These are phyloP conservation scores for Cercospora sp. DNA, from an alignment of 2,329 filamentous ascomycete species.

Conservation along the genomic window DNA sequence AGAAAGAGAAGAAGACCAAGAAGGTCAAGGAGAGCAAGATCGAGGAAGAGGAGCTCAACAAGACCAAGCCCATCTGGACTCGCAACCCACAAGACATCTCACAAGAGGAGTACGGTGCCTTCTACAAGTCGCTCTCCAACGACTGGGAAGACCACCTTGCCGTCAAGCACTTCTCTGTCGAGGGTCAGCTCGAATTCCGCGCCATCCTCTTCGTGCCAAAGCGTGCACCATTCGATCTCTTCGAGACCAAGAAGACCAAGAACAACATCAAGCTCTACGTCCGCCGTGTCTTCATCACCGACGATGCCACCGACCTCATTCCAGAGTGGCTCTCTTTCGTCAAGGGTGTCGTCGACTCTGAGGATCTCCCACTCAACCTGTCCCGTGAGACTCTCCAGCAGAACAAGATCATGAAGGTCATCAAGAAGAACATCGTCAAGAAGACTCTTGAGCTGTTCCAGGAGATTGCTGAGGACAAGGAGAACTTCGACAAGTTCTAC, in stretches of 20 bases:
- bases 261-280: constrained; percentile 99
- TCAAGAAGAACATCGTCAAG: constrained; percentile 99
- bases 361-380: constrained; percentile 98
- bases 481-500: constrained; percentile 99
- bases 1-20: constrained; percentile 97
- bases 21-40: constrained; percentile 98
- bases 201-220: constrained; percentile 99
- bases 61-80: constrained; percentile 99
- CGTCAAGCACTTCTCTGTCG: constrained; percentile 99
- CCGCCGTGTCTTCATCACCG: constrained; percentile 99
- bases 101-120: constrained; percentile 94
- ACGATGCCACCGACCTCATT: constrained; percentile 97
- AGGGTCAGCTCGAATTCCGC: constrained; percentile 99
- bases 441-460: constrained; percentile 99
- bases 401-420: constrained; percentile 99
- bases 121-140: constrained; percentile 99
- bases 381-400: constrained; percentile 99
- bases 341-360: constrained; percentile 99
- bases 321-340: constrained; percentile 99
- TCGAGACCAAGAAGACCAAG: constrained; percentile 99
- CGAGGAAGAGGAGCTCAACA: constrained; percentile 99
- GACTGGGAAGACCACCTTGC: constrained; percentile 99
- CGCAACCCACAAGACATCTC: constrained; percentile 95
- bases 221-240: constrained; percentile 98
- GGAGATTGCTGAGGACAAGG: constrained; percentile 98